These are phyloP conservation scores for Pseudogymnoascus sp. DNA, from an alignment of 2,329 filamentous ascomycete species.

Conservation along the genomic window DNA sequence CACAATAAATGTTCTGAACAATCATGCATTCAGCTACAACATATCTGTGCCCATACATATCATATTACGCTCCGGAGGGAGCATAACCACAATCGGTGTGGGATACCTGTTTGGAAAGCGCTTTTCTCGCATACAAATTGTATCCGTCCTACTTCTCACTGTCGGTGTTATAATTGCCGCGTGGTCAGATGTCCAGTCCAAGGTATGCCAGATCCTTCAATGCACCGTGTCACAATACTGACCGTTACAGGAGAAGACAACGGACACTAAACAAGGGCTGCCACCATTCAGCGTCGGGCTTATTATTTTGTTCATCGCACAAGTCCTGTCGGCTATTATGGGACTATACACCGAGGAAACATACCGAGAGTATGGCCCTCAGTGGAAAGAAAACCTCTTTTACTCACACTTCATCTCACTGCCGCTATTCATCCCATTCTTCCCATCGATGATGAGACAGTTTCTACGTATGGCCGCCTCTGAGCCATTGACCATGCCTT, in stretches of 20 bases:
- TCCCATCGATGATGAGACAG: constrained; percentile 56
- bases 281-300: constrained; percentile 62
- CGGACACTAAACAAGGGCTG: constrained; percentile 26
- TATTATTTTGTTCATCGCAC: constrained; percentile 74
- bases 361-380: constrained; percentile 75
- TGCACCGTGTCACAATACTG: background rate
- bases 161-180: constrained; percentile 80
- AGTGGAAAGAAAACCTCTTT: constrained; percentile 95
- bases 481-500: constrained; percentile 47
- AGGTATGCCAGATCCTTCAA: constrained; percentile 45
- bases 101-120: constrained; percentile 79
- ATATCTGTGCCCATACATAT: constrained; percentile 97
- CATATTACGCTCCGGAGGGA: constrained; percentile 88
- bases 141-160: constrained; percentile 76
- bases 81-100: constrained; percentile 90
- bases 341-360: constrained; percentile 90
- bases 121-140: constrained; percentile 71
- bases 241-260: constrained; percentile 6
- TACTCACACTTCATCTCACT: constrained; percentile 76
- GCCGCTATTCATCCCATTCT: constrained; percentile 67
- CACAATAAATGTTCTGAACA: constrained; percentile 90
- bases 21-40: constrained; percentile 93
- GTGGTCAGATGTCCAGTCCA: constrained; percentile 78
- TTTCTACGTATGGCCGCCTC: constrained; percentile 57
- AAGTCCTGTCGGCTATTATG: constrained; percentile 87